Base-by-base conservation (phyloP, 495 filamentous ascomycete species). In the Penicillium goetzii region DNA sequence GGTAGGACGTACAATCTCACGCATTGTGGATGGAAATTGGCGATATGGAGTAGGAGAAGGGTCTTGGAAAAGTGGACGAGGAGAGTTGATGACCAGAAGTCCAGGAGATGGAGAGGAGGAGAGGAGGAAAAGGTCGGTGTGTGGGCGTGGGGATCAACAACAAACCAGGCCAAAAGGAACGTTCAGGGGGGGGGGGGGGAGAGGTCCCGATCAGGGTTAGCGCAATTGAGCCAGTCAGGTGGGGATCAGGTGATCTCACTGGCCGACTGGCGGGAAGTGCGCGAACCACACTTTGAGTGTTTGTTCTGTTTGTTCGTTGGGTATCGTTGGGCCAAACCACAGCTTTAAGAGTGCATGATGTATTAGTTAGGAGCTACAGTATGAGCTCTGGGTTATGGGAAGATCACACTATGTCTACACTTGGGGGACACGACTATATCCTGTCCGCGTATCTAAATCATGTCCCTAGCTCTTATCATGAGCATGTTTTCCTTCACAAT, bases 1-100 rank as follows among this genome's bases (percentile, higher is more conserved):
- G 72, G 72, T 50, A 57, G 53, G 47, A 90, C 90, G 78, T 85
- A 94, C 92, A 77, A 96, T 96, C 86, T 96, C 92, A 89, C 92
- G 92, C 92, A 96, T 96, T 70, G 84, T 94, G 88, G 72, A 71
- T 74, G 75, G 68, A 63, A 69, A 63, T 81, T 89, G 83, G 67
- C 58, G 71, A 72, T 67, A 66, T 71, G 67, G 64, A 58, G 57
- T 33, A 4, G 32, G 28, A 36, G 15, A 58, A 59, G 62, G 60
- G 61, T 66, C 59, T 65, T 65, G 61, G 62, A 51, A 58, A 51
- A 51, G 62, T 67, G 58, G 60, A 55, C 58, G 59, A 40, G 62
- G 64, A 69, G 64, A 68, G 65, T 62, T 64, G 56, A 58, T 60
- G 65, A 63, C 69, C 62, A 61, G 62, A 67, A 64, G 66, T 62